Percentiles rank a stretch among this genome's conserved stretches.
Conservation (phyloP, 805 yeast genomes). For the Saccharomyces jurei region DNA sequence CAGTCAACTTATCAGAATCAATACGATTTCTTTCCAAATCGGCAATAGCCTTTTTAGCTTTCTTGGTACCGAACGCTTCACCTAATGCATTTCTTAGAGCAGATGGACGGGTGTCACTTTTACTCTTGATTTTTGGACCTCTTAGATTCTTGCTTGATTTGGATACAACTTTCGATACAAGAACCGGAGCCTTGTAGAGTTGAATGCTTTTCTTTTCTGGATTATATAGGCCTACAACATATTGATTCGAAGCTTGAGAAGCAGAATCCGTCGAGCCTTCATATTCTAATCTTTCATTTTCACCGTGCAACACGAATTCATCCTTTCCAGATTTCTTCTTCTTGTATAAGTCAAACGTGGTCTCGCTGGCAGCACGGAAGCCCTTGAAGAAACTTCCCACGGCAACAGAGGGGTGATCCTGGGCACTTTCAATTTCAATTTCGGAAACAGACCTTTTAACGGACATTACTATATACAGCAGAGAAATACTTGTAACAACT, state of each 20-base stretch:
- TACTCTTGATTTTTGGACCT: slow-evolving; percentile 59
- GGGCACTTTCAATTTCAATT: slow-evolving; percentile 30
- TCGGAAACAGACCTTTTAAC: slow-evolving; percentile 12
- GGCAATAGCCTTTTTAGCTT: slow-evolving; percentile 82
- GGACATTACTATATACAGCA: slow-evolving; percentile 7
- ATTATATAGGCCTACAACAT: slow-evolving; percentile 74
- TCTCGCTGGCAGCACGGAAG: slow-evolving; percentile 47
- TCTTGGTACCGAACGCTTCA: slow-evolving; percentile 94
- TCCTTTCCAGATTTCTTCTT: slow-evolving; percentile 28
- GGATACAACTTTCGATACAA: slow-evolving; percentile 57
- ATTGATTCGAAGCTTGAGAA: slow-evolving; percentile 36
- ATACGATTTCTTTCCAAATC: slow-evolving; percentile 76
- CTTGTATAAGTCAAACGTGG: slow-evolving; percentile 56
- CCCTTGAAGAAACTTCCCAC: slow-evolving; percentile 80
- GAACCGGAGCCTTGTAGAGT: slow-evolving; percentile 53
- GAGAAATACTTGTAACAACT: neutral
- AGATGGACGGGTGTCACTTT: slow-evolving; percentile 38
- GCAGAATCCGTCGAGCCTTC: slow-evolving; percentile 45
- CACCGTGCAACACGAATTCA: slow-evolving; percentile 65
- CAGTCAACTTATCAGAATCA: slow-evolving; percentile 73
- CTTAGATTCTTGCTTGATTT: slow-evolving; percentile 46
- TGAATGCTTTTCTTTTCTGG: slow-evolving; percentile 56
- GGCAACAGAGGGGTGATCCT: slow-evolving; percentile 42
- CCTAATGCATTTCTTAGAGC: slow-evolving; percentile 79
- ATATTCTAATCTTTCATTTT: slow-evolving; percentile 62